A percentile compares a stretch with the other conserved stretches of the same genome.
These are phyloP conservation scores for Panellus pusillus DNA, from an alignment of 768 basidiomycete species.

Conservation along the genomic window DNA sequence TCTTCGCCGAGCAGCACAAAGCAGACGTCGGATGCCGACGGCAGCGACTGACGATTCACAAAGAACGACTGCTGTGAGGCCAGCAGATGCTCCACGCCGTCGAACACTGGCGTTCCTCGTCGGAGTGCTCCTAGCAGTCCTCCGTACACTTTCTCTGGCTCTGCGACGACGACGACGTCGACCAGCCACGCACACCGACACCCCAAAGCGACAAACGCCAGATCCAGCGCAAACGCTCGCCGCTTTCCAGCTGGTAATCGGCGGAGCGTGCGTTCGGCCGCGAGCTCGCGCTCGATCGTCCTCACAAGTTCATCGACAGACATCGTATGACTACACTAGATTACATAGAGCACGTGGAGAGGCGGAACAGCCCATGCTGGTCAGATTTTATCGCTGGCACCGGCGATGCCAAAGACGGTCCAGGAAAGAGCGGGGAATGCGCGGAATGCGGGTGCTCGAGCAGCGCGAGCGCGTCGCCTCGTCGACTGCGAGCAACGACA, in stretches of 20 bases:
- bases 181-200: constrained; percentile 46
- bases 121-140: constrained; percentile 41
- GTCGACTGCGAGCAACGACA: constrained; percentile 13
- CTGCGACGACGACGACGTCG: constrained; percentile 41
- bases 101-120: constrained; percentile 36
- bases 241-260: constrained; percentile 20
- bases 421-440: constrained; percentile 12
- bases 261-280: constrained; percentile 12
- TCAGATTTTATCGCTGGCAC: not conserved
- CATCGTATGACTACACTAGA: not conserved
- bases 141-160: constrained; percentile 36
- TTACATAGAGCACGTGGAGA: not conserved
- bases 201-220: constrained; percentile 39
- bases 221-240: constrained; percentile 37
- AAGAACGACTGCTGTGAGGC: constrained; percentile 55
- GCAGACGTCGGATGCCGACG: not conserved
- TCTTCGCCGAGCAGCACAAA: constrained; percentile 20
- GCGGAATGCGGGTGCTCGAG: not conserved
- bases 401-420: constrained; percentile 1
- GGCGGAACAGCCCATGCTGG: constrained; percentile 8
- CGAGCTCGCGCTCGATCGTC: constrained; percentile 14
- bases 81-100: constrained; percentile 49
- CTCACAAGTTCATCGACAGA: not conserved
- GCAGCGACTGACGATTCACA: constrained; percentile 37
- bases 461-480: not conserved